phyloP scores from a whole-genome alignment of 805 yeast species.

The Jamesozyma piceae region DNA sequence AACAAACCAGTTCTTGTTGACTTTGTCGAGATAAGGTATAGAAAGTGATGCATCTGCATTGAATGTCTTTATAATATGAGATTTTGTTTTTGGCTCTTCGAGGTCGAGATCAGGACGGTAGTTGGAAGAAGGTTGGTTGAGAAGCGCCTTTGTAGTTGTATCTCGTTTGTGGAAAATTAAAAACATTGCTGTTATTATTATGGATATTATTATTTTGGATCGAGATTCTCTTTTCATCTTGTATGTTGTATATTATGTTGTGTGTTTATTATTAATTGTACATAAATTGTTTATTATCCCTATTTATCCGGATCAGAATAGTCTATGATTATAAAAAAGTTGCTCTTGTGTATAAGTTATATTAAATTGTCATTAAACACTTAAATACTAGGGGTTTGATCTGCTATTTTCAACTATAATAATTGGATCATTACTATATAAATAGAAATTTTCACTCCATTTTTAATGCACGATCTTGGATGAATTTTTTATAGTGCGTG shows the following conservation, averaged over 20 bases:
- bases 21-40: slow-evolving; percentile 23
- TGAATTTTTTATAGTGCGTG: background rate
- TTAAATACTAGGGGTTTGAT: background rate
- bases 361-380: background rate
- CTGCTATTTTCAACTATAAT: too few species aligned
- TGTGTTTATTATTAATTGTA: background rate
- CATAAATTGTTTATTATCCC: too few species aligned
- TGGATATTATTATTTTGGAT: background rate
- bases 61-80: slow-evolving; percentile 6
- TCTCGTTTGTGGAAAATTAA: background rate
- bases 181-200: background rate
- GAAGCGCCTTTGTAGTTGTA: background rate
- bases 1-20: slow-evolving; percentile 24
- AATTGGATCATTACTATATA: too few species aligned
- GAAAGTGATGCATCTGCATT: slow-evolving; percentile 24
- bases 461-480: background rate
- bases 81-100: background rate
- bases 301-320: too few species aligned
- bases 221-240: background rate
- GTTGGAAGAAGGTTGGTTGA: background rate
- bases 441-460: too few species aligned
- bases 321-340: background rate
- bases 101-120: background rate
- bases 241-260: background rate
- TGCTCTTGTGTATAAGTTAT: background rate